A percentile compares a stretch with the other conserved stretches of the same genome.
phyloP scores from a whole-genome alignment of 2,329 filamentous ascomycete genomes.

The Trichoderma sp. region DNA sequence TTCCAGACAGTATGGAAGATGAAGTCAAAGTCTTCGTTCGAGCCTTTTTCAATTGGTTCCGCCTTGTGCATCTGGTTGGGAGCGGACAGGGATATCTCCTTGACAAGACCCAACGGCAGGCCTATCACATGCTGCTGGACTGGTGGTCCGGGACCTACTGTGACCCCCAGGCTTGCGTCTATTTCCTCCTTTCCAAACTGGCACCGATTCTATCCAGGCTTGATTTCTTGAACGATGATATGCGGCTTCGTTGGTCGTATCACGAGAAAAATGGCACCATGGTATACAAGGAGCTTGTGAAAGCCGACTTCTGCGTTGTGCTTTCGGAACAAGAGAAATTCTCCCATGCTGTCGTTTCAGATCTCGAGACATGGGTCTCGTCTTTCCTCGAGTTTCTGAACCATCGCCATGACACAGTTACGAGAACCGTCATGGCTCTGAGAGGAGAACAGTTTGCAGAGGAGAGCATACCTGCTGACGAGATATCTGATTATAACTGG shows the following conservation, averaged over 20 bases:
- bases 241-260: neutral
- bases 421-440: neutral
- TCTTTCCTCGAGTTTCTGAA: neutral
- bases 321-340: neutral
- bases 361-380: neutral
- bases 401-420: neutral
- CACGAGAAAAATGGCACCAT: neutral
- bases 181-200: neutral
- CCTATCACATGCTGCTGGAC: neutral
- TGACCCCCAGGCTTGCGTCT: neutral
- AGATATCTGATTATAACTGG: neutral
- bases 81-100: neutral
- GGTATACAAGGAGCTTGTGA: neutral
- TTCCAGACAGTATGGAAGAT: neutral
- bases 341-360: neutral
- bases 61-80: neutral
- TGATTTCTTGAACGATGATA: neutral
- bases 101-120: neutral
- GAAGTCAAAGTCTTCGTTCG: neutral
- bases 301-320: neutral
- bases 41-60: neutral
- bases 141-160: neutral
- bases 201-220: neutral
- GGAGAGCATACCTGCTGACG: neutral
- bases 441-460: neutral